Evolutionary conservation across 169 alveolate genomes (phyloP).

Genomic region (Cryptosporidium meleagridis): DNA sequence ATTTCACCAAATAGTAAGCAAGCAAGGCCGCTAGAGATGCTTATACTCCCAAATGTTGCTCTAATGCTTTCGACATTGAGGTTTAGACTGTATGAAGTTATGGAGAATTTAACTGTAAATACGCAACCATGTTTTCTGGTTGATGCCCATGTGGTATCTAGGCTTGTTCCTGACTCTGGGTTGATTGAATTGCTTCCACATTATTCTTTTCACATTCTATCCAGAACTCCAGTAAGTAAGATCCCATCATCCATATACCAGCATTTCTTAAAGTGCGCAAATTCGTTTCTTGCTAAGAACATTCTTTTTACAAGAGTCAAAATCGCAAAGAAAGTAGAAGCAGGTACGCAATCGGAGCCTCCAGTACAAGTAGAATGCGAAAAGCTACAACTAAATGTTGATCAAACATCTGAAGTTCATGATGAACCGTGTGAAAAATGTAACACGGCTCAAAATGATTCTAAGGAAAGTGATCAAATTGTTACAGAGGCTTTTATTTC

Average conservation of each 20-base stretch:
- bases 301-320: conserved; percentile 20
- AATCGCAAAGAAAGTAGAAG: neutral
- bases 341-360: neutral
- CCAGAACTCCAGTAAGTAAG: conserved; percentile 61
- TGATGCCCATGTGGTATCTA: conserved; percentile 68
- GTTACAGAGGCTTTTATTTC: neutral
- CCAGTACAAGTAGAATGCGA: neutral
- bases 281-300: conserved; percentile 8
- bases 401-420: neutral
- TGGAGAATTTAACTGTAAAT: conserved; percentile 21
- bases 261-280: conserved; percentile 5
- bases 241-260: conserved; percentile 33
- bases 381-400: neutral
- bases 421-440: neutral
- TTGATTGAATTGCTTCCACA: conserved; percentile 12
- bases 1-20: conserved; percentile 65
- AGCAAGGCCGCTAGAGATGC: conserved; percentile 70
- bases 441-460: neutral
- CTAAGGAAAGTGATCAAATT: neutral
- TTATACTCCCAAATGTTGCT: conserved; percentile 63
- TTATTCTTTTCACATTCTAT: conserved; percentile 46
- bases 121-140: conserved; percentile 50
- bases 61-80: conserved; percentile 64
- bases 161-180: conserved; percentile 34
- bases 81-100: conserved; percentile 48